These are phyloP conservation scores for Candida namnaoensis DNA, from an alignment of 805 yeast genomes.

Conservation along the genomic window DNA sequence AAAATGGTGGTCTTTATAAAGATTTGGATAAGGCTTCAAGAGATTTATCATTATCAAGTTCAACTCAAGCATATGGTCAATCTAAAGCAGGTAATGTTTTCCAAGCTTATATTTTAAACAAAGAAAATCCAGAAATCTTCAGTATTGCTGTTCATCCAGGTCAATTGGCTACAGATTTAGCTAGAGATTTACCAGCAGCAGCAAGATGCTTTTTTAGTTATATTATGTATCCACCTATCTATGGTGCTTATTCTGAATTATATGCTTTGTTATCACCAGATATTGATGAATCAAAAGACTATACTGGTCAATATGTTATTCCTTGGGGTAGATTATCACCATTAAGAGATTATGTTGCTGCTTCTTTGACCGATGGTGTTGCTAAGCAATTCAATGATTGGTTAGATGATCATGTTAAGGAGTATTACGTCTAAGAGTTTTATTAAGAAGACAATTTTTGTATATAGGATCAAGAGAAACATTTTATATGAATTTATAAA, in stretches of 20 bases:
- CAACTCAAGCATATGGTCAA: conserved; percentile 22
- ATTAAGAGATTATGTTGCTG: conserved; percentile 26
- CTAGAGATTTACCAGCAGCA: conserved; percentile 10
- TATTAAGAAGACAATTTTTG: no score
- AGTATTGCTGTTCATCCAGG: conserved; percentile 35
- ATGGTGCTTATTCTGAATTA: conserved; percentile 38
- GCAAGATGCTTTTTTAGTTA: not conserved
- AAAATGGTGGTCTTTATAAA: conserved; percentile 20
- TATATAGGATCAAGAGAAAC: no score
- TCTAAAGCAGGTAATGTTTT: conserved; percentile 32
- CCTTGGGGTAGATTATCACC: conserved; percentile 34
- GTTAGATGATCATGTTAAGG: conserved; percentile 19
- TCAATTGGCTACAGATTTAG: conserved; percentile 23
- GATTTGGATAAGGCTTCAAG: conserved; percentile 15
- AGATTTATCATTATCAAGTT: not conserved
- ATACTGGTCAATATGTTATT: conserved; percentile 27
- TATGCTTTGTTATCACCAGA: conserved; percentile 33
- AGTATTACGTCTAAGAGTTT: not conserved
- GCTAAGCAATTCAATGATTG: conserved; percentile 26
- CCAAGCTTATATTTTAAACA: conserved; percentile 27
- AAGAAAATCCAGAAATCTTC: conserved; percentile 18
- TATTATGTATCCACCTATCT: conserved; percentile 5
- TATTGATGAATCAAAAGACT: conserved; percentile 14
- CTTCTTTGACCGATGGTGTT: conserved; percentile 20
- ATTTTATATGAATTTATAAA: no score